Conservation (phyloP, 164 flowering plant genomes). For the Kalanchoe fedtschenkoi region DNA sequence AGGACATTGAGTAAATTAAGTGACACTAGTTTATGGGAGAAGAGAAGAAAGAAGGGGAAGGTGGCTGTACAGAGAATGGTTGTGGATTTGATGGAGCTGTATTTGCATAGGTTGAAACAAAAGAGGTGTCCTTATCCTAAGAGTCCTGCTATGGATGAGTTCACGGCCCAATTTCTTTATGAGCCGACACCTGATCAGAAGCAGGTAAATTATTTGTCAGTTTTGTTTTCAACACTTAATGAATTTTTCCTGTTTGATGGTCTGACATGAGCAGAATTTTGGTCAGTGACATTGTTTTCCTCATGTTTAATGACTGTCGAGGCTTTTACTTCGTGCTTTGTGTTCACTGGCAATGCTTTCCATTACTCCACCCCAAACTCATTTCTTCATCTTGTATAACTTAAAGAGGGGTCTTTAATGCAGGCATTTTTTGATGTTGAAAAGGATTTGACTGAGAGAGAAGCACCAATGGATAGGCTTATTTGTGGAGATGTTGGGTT, state of each 20-base stretch:
- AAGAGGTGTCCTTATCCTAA: slow-evolving; percentile 79
- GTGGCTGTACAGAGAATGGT: slow-evolving; percentile 96
- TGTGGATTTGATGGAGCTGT: slow-evolving; percentile 93
- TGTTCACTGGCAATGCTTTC: not conserved
- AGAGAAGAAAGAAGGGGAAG: slow-evolving; percentile 80
- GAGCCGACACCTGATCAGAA: slow-evolving; percentile 90
- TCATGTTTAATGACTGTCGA: not conserved
- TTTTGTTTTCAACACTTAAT: not conserved
- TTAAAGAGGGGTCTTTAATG: not conserved
- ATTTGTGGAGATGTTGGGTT: slow-evolving; percentile 99
- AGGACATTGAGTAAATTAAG: slow-evolving; percentile 69
- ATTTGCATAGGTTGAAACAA: slow-evolving; percentile 78
- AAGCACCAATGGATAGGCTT: slow-evolving; percentile 95
- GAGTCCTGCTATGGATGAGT: slow-evolving; percentile 40
- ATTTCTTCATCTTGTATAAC: not conserved
- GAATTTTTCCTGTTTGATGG: not conserved
- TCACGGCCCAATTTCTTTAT: slow-evolving; percentile 68
- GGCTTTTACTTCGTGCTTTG: not conserved
- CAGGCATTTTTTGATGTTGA: slow-evolving; percentile 96
- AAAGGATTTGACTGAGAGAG: slow-evolving; percentile 82
- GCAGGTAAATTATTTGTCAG: slow-evolving; percentile 31
- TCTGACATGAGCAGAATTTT: not conserved
- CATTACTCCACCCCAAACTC: too few species aligned
- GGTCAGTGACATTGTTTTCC: not conserved
- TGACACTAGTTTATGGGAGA: slow-evolving; percentile 85